phyloP scores from a whole-genome alignment of 2,329 filamentous ascomycete genomes.

The Madurella mycetomatis region DNA sequence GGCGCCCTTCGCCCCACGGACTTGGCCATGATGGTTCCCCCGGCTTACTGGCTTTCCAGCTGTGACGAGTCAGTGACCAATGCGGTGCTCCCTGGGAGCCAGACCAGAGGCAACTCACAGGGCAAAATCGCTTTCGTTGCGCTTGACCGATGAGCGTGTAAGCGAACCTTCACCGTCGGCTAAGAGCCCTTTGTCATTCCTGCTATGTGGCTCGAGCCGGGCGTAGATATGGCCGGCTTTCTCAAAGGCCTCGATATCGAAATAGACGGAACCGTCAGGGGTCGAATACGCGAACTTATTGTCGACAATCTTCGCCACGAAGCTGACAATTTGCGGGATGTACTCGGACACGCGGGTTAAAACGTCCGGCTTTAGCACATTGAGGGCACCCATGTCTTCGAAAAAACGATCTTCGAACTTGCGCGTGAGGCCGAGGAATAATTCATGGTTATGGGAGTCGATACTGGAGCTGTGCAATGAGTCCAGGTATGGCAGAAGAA shows the following conservation, averaged over 20 bases:
- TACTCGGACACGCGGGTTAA: slow-evolving; percentile 66
- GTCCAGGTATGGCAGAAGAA: slow-evolving; percentile 63
- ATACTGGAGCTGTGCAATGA: slow-evolving; percentile 52
- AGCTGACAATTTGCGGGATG: slow-evolving; percentile 55
- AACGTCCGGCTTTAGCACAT: slow-evolving; percentile 60
- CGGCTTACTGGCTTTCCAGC: slow-evolving; percentile 56
- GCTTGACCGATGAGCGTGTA: slow-evolving; percentile 33
- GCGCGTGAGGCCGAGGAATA: slow-evolving; percentile 62
- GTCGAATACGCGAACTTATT: slow-evolving; percentile 63
- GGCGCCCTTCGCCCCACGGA: slow-evolving; percentile 63
- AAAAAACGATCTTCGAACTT: slow-evolving; percentile 65
- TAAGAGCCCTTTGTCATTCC: slow-evolving; percentile 57
- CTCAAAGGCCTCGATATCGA: slow-evolving; percentile 67
- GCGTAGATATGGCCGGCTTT: slow-evolving; percentile 60
- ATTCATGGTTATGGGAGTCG: slow-evolving; percentile 57
- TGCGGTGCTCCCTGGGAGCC: too few species aligned
- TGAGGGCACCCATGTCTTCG: slow-evolving; percentile 61
- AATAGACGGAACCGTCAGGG: slow-evolving; percentile 64
- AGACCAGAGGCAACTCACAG: background rate
- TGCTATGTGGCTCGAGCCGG: slow-evolving; percentile 66
- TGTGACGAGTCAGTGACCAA: too few species aligned
- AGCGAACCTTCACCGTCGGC: slow-evolving; percentile 66
- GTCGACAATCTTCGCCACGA: slow-evolving; percentile 61
- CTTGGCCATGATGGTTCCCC: slow-evolving; percentile 50
- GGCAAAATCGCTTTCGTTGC: slow-evolving; percentile 47